Evolutionary conservation across 805 yeast genomes (phyloP).

Genomic region (Starmerella gropengiesseri): DNA sequence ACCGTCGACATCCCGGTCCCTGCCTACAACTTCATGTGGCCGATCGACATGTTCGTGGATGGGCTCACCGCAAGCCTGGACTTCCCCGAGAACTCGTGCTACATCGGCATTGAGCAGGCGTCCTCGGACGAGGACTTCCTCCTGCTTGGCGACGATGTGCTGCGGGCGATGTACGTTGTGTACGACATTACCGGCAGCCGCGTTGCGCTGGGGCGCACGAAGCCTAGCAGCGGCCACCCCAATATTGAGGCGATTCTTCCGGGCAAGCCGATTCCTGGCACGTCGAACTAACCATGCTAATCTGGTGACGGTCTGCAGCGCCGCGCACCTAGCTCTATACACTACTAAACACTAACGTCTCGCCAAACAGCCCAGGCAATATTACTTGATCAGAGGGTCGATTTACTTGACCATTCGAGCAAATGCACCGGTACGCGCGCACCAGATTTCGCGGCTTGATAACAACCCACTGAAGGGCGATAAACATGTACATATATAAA

Average conservation of each 20-base stretch:
- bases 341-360: too few species aligned
- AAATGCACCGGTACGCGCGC: too few species aligned
- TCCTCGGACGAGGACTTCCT: constrained; percentile 28
- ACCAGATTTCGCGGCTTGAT: too few species aligned
- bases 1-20: constrained; percentile 25
- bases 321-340: background rate
- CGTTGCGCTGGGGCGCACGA: constrained; percentile 44
- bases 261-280: constrained; percentile 23
- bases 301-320: too few species aligned
- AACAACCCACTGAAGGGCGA: background rate
- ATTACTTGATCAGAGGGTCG: too few species aligned
- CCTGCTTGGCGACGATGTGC: constrained; percentile 52
- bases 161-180: constrained; percentile 51
- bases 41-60: constrained; percentile 28
- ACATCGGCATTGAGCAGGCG: constrained; percentile 29
- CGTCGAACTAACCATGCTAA: background rate
- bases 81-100: constrained; percentile 32
- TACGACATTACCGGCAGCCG: constrained; percentile 48
- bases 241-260: constrained; percentile 25
- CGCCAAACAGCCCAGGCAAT: too few species aligned
- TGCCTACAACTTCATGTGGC: constrained; percentile 30
- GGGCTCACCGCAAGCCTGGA: constrained; percentile 25
- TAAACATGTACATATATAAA: constrained; percentile 4
- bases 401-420: too few species aligned
- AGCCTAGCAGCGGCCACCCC: constrained; percentile 20